Evolutionary conservation across 495 filamentous ascomycete genomes (phyloP).

Genomic region (Hypoxylon intermedium): DNA sequence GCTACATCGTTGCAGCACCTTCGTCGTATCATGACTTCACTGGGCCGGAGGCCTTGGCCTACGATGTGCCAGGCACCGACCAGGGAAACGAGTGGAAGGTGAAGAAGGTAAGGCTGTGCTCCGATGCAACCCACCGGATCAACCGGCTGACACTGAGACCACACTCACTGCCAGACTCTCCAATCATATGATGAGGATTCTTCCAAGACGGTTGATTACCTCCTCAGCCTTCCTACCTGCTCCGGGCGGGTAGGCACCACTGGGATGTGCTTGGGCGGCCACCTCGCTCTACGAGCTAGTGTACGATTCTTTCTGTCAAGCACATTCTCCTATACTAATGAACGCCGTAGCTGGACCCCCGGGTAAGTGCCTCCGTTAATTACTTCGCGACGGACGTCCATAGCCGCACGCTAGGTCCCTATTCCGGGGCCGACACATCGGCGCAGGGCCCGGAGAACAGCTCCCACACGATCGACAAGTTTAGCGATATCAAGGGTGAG

Average conservation of each 20-base stretch:
- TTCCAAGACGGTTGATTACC: constrained; percentile 71
- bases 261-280: constrained; percentile 95
- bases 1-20: constrained; percentile 91
- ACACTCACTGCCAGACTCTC: constrained; percentile 65
- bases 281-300: constrained; percentile 84
- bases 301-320: constrained; percentile 35
- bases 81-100: constrained; percentile 87
- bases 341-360: constrained; percentile 63
- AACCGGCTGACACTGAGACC: constrained; percentile 16
- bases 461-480: constrained; percentile 53
- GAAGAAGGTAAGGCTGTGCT: constrained; percentile 62
- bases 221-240: constrained; percentile 79
- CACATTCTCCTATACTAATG: constrained; percentile 2
- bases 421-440: constrained; percentile 44
- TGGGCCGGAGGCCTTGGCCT: constrained; percentile 80
- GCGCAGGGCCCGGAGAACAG: constrained; percentile 38
- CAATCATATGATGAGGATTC: constrained; percentile 91
- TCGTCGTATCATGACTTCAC: constrained; percentile 94
- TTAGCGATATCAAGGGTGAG: constrained; percentile 78
- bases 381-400: constrained; percentile 97
- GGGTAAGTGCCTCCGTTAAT: constrained; percentile 77
- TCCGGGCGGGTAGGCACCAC: constrained; percentile 85
- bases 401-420: constrained; percentile 70
- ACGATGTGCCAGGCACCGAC: constrained; percentile 89
- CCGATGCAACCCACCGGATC: constrained; percentile 7